phyloP scores from a whole-genome alignment of 192 early-diverging fungal species.

The Backusella macrospora region DNA sequence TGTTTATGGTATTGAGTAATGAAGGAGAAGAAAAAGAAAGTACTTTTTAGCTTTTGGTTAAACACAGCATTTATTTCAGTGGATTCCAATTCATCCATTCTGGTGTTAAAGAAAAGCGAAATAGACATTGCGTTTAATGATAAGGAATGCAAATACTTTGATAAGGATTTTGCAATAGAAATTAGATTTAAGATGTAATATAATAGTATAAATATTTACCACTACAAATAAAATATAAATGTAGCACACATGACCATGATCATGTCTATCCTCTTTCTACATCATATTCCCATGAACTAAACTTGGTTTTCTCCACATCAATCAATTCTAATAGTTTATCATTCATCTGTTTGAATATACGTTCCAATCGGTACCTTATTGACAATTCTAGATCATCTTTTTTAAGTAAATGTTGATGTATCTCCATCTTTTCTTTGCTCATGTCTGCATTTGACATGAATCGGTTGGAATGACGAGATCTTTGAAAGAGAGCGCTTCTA shows the following conservation, averaged over 20 bases:
- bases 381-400: constrained; percentile 38
- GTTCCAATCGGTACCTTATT: constrained; percentile 50
- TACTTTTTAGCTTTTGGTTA: constrained; percentile 50
- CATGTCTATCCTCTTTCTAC: constrained; percentile 48
- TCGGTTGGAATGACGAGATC: constrained; percentile 2
- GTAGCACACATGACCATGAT: not conserved
- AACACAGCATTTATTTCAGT: constrained; percentile 48
- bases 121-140: constrained; percentile 48
- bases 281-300: constrained; percentile 56
- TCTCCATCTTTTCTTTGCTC: not conserved
- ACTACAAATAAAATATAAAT: not conserved
- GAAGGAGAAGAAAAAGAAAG: constrained; percentile 2
- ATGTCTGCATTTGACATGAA: not conserved
- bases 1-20: not conserved
- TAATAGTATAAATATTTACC: not conserved
- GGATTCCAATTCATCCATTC: not conserved
- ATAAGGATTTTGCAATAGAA: constrained; percentile 33
- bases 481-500: not conserved
- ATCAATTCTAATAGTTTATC: constrained; percentile 49
- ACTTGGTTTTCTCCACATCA: constrained; percentile 46
- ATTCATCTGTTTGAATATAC: constrained; percentile 51
- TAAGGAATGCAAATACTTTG: constrained; percentile 37
- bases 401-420: constrained; percentile 4
- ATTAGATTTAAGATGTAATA: not conserved
- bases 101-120: constrained; percentile 39